These are phyloP conservation scores for Funneliformis mosseae DNA, from an alignment of 192 early-diverging fungal species.

Conservation along the genomic window DNA sequence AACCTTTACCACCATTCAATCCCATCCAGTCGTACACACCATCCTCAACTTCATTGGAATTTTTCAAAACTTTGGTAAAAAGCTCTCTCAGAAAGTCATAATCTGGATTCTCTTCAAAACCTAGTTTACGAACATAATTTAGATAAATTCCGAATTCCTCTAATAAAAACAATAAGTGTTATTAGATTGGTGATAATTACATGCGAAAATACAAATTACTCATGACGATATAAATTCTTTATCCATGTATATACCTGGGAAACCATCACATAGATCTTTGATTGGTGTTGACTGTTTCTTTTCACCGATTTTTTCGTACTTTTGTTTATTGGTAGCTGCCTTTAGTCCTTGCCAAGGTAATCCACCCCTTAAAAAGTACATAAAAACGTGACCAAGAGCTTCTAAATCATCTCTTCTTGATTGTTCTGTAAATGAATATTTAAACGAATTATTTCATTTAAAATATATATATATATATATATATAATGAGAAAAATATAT, in stretches of 20 bases:
- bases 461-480: too few relatives aligned
- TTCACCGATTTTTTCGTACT: slow-evolving; percentile 99
- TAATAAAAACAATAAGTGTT: slow-evolving; percentile 25
- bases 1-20: slow-evolving; percentile 59
- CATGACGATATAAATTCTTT: not conserved
- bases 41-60: slow-evolving; percentile 80
- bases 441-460: too few relatives aligned
- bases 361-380: slow-evolving; percentile 94
- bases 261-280: slow-evolving; percentile 88
- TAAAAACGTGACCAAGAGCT: slow-evolving; percentile 96
- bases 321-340: slow-evolving; percentile 98
- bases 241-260: slow-evolving; percentile 63
- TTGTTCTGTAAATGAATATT: slow-evolving; percentile 70
- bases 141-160: slow-evolving; percentile 92
- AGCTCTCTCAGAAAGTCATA: slow-evolving; percentile 90
- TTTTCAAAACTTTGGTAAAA: slow-evolving; percentile 76
- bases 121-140: slow-evolving; percentile 86
- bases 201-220: not conserved
- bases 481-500: too few relatives aligned
- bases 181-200: not conserved
- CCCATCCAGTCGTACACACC: slow-evolving; percentile 94
- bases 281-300: slow-evolving; percentile 92
- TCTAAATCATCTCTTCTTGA: slow-evolving; percentile 96
- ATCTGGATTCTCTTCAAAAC: slow-evolving; percentile 97
- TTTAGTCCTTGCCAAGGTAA: slow-evolving; percentile 98